A percentile compares a stretch with the other conserved stretches of the same genome.
Conservation (phyloP, 192 early-diverging fungal genomes). For the Cetraspora pellucida region DNA sequence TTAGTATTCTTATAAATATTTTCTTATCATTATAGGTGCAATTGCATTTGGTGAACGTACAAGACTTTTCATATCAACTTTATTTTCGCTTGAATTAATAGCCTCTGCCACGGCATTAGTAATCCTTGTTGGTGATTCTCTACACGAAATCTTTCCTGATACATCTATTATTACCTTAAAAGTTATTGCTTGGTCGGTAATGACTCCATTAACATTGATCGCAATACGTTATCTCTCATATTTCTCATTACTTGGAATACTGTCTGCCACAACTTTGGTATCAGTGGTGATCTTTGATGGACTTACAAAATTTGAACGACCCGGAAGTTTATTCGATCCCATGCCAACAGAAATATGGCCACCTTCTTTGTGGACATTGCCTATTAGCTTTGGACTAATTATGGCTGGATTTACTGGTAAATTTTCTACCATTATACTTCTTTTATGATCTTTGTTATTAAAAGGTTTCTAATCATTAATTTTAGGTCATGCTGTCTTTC, state of each 20-base stretch:
- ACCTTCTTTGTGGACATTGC: conserved; percentile 34
- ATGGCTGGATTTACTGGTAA: conserved; percentile 58
- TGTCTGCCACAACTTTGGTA: conserved; percentile 54
- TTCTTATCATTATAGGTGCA: conserved; percentile 35
- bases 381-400: conserved; percentile 57
- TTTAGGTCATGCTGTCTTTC: conserved; percentile 66
- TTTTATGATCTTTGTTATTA: background rate
- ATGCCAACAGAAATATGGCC: conserved; percentile 53
- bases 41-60: conserved; percentile 43
- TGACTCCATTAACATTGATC: conserved; percentile 60
- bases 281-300: conserved; percentile 62
- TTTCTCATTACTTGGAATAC: conserved; percentile 59
- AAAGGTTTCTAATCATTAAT: background rate
- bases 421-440: background rate
- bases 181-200: conserved; percentile 44
- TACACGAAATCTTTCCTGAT: conserved; percentile 41
- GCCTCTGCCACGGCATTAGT: conserved; percentile 47
- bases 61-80: conserved; percentile 35
- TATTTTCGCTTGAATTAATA: conserved; percentile 47
- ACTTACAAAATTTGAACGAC: conserved; percentile 43
- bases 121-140: conserved; percentile 44
- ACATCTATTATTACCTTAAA: conserved; percentile 49
- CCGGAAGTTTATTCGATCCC: conserved; percentile 60
- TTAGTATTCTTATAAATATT: background rate
- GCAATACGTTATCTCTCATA: conserved; percentile 55